phyloP scores from a whole-genome alignment of 1,139 yeast genomes.

The Candida glucosophila region DNA sequence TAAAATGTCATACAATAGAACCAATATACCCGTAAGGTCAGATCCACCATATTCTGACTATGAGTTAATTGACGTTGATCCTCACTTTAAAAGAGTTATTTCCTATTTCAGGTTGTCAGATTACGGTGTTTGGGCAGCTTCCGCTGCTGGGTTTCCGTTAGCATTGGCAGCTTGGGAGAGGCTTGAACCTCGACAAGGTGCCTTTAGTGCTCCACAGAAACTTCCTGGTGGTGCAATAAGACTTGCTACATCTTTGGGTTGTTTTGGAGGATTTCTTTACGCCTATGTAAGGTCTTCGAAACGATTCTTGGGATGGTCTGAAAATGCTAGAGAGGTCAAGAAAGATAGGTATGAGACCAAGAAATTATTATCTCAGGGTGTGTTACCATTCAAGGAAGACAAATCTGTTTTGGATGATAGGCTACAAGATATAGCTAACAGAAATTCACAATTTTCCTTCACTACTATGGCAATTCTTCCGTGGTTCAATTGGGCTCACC shows the following conservation, averaged over 20 bases:
- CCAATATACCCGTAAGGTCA: slow-evolving; percentile 36
- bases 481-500: slow-evolving; percentile 77
- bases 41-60: slow-evolving; percentile 37
- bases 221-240: slow-evolving; percentile 54
- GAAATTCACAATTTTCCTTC: slow-evolving; percentile 73
- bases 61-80: slow-evolving; percentile 69
- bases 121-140: slow-evolving; percentile 55
- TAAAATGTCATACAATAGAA: slow-evolving; percentile 38
- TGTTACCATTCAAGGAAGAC: slow-evolving; percentile 58
- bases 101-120: slow-evolving; percentile 67
- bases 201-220: slow-evolving; percentile 43
- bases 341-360: slow-evolving; percentile 73
- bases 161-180: slow-evolving; percentile 55
- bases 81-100: slow-evolving; percentile 65
- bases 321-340: slow-evolving; percentile 63
- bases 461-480: slow-evolving; percentile 58
- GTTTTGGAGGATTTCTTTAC: slow-evolving; percentile 62
- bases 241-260: slow-evolving; percentile 53
- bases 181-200: slow-evolving; percentile 55
- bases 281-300: slow-evolving; percentile 59
- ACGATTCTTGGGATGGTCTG: slow-evolving; percentile 75
- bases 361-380: slow-evolving; percentile 55
- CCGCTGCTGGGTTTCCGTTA: slow-evolving; percentile 57
- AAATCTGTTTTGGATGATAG: slow-evolving; percentile 56
- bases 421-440: slow-evolving; percentile 67